Evolutionary conservation across 2,329 filamentous ascomycete species (phyloP), one percentile per base, ranked within the genome.

Genomic region (Hypoxylon sp.): DNA sequence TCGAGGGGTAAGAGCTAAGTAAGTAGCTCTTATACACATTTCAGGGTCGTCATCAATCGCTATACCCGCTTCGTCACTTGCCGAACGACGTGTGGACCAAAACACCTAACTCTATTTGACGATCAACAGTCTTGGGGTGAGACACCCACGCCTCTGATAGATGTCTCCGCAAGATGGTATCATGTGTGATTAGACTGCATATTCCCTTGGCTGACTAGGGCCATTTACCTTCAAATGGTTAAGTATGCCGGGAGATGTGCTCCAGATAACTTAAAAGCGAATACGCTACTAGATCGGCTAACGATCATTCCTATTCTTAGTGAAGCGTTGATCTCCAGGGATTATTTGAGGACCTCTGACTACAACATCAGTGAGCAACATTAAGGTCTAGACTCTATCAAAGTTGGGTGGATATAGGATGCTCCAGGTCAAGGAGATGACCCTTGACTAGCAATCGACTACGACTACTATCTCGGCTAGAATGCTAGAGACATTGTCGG

Each of bases 141-240:
- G 31, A 51, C 26, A 19, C 46, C 19, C 11, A 31, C 8, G 33
- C 22, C 13, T 24, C n/a, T 6, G 13, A 26, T 31, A 24, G 33
- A 22, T 14, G 26, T 42, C 22, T 42, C 33, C 50, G 29, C 26
- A 33, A 52, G 10, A 19, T 29, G 10, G 29, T 9, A 33, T 33
- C 26, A 33, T 51, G 47, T 33, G 22, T 51, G 31, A 51, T 37
- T 59, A 6, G 17, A n/a, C 31, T 57, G 54, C 54, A 57, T 48
- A 48, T 57, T 22, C n/a, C 44, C 26, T 35, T 48, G 31, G 9
- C 44, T 48, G 6, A 31, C 13, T 37, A 14, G 48, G n/a, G 22
- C 3, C 37, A 26, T 31, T 10, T 26, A n/a, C 42, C 44, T 26
- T 33, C 29, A 4, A 10, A 10, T 22, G 17, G 17, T 57, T 26